Base-by-base conservation (phyloP, 768 basidiomycete species). In the Mycena floridula region DNA sequence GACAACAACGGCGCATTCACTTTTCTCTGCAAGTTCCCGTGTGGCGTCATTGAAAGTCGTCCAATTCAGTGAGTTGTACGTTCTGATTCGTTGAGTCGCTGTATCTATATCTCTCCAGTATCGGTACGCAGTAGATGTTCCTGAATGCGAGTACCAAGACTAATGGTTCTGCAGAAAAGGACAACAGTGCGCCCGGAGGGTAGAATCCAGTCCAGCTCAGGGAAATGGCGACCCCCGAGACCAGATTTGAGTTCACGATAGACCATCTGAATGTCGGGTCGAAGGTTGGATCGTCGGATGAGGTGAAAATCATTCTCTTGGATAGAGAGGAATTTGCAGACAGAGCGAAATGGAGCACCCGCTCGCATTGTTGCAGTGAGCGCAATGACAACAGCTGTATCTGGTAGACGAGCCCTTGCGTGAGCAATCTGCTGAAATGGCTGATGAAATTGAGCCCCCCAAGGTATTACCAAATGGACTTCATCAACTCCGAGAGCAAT, bases 141-240 rank as follows among this genome's bases (percentile, higher is more conserved):
- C 2, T 43, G 47, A 8, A 61, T 28, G 0, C 51, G 56, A 32
- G 54, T 57, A 4, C 53, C 55, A 1, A 59, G 50, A 1, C 40
- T 11, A 24, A 64, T 59, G 1, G 61, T 56, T 16, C 51, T 45
- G 42, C 55, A 53, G 32, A 63, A 65, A 2, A 65, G 54, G 7
- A 64, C 42, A 1, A 55, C 61, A n/a, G 54, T 57, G 28, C 44
- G 18, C 3, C 39, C 37, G 5, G 30, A 37, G 0, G 49, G 36
- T 4, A 64, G n/a, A 22, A 64, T 40, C 62, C 59, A 63, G 13
- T 44, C 45, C 16, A 63, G 50, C 32, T 59, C 50, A 0, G 53
- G 54, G 45, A 61, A 61, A 13, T 18, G 20, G 2, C 15, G 35
- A 9, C 54, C 53, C 1, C 38, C 51, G 39, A 50, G 40, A 5